Percentiles rank a stretch among this genome's conserved stretches.
phyloP scores from a whole-genome alignment of 352 stramenopile species.

The Globisporangium solare region DNA sequence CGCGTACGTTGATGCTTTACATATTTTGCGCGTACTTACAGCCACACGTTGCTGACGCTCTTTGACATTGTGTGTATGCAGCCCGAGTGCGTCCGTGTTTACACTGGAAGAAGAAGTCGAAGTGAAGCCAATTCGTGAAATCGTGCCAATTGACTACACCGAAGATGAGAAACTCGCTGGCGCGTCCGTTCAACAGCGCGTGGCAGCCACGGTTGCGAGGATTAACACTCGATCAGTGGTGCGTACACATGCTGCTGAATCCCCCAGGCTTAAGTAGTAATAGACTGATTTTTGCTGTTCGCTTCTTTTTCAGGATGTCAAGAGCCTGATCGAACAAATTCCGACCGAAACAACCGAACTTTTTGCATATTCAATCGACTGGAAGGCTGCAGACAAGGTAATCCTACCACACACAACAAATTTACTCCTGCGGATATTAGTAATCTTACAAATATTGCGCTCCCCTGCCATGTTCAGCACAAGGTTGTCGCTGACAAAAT shows the following conservation, averaged over 20 bases:
- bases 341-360: slow-evolving; percentile 31
- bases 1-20: slow-evolving; percentile 16
- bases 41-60: neutral
- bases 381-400: slow-evolving; percentile 26
- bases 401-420: too few species aligned
- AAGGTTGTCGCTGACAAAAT: slow-evolving; percentile 36
- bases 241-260: neutral
- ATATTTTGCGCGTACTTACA: neutral
- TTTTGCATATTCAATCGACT: slow-evolving; percentile 39
- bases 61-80: neutral
- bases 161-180: slow-evolving; percentile 34
- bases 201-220: slow-evolving; percentile 26
- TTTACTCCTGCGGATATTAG: too few species aligned
- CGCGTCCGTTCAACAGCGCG: slow-evolving; percentile 19
- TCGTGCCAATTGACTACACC: slow-evolving; percentile 47
- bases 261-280: too few species aligned
- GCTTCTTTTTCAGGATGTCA: slow-evolving; percentile 22
- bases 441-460: neutral
- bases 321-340: slow-evolving; percentile 39
- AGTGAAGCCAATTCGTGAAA: slow-evolving; percentile 33
- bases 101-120: slow-evolving; percentile 32
- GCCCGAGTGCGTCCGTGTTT: slow-evolving; percentile 22
- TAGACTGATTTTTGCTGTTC: neutral
- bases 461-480: slow-evolving; percentile 10
- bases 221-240: slow-evolving; percentile 34